Conservation (phyloP, 352 stramenopile species). For the Pythium folliculosum region DNA sequence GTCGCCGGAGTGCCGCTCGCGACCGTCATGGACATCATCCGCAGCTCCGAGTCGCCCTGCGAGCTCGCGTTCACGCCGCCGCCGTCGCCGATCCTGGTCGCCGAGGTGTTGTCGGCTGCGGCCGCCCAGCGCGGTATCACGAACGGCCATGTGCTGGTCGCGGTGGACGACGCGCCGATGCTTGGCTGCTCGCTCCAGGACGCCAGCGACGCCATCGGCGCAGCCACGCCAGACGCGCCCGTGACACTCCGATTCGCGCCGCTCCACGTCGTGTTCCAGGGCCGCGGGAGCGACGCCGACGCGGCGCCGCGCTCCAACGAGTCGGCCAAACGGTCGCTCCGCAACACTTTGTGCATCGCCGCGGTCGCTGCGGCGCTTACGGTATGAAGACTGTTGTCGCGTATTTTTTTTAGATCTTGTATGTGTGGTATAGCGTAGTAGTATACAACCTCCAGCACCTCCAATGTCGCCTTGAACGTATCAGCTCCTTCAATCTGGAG, state of each 20-base stretch:
- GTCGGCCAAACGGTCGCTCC: conserved; percentile 24
- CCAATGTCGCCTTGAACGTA: too few species aligned
- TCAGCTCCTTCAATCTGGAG: too few species aligned
- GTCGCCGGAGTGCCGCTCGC: conserved; percentile 39
- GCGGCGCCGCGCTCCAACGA: background rate
- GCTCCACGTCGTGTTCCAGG: conserved; percentile 15
- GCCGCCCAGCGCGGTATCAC: conserved; percentile 34
- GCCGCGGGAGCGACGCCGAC: background rate
- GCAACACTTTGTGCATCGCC: conserved; percentile 46
- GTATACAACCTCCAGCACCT: too few species aligned
- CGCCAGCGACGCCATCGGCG: conserved; percentile 31
- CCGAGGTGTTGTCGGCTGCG: conserved; percentile 30
- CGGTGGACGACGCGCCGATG: conserved; percentile 38
- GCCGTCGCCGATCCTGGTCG: conserved; percentile 44
- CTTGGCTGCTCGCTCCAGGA: conserved; percentile 41
- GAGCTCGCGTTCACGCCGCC: conserved; percentile 50
- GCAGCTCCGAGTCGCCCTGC: conserved; percentile 39
- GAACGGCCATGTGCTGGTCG: conserved; percentile 42
- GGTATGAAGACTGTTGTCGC: conserved; percentile 10
- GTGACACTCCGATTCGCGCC: conserved; percentile 36
- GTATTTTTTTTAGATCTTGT: background rate
- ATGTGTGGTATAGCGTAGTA: background rate
- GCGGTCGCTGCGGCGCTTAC: conserved; percentile 33
- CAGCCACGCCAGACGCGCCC: conserved; percentile 27
- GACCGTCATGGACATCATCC: conserved; percentile 42